Percentiles rank a stretch among this genome's conserved stretches.
Conservation (phyloP, 306 rosid species). For the Trichosanthes cucumerina region DNA sequence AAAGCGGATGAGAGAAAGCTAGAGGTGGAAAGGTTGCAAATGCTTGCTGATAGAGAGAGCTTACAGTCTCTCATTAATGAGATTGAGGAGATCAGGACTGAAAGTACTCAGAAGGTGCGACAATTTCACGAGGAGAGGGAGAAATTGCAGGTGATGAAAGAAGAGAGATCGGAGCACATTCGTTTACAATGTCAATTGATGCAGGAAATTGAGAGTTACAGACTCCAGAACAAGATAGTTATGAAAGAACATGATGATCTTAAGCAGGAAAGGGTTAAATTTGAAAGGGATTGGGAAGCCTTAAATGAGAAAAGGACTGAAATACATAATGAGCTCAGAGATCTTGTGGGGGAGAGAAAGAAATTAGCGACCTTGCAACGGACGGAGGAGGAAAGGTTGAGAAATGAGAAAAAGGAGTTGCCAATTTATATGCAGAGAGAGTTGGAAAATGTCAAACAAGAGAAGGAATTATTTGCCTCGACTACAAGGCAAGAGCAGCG, state of each 20-base stretch:
- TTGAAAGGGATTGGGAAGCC: constrained; percentile 82
- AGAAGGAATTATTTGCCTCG: constrained; percentile 55
- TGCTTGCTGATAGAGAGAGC: constrained; percentile 43
- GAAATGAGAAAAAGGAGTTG: constrained; percentile 41
- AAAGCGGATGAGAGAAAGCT: constrained; percentile 54
- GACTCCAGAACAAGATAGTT: constrained; percentile 41
- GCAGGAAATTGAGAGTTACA: constrained; percentile 62
- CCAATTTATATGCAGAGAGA: constrained; percentile 45
- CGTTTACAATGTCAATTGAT: constrained; percentile 56
- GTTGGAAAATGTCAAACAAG: constrained; percentile 55
- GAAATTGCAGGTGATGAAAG: constrained; percentile 38
- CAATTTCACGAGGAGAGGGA: constrained; percentile 48
- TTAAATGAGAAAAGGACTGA: constrained; percentile 63
- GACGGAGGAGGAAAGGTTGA: constrained; percentile 55
- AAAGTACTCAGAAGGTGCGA: constrained; percentile 44
- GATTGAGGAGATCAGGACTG: constrained; percentile 43
- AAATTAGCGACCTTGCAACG: constrained; percentile 35
- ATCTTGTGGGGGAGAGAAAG: constrained; percentile 53
- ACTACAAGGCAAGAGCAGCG: constrained; percentile 44
- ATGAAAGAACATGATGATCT: constrained; percentile 52
- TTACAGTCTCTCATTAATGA: constrained; percentile 43
- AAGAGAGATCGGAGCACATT: constrained; percentile 67
- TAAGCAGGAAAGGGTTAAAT: constrained; percentile 62
- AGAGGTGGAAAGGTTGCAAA: constrained; percentile 48
- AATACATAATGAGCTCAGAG: constrained; percentile 28